These are phyloP conservation scores for Coniochaeta pulveracea DNA, from an alignment of 2,329 filamentous ascomycete species.

Conservation along the genomic window DNA sequence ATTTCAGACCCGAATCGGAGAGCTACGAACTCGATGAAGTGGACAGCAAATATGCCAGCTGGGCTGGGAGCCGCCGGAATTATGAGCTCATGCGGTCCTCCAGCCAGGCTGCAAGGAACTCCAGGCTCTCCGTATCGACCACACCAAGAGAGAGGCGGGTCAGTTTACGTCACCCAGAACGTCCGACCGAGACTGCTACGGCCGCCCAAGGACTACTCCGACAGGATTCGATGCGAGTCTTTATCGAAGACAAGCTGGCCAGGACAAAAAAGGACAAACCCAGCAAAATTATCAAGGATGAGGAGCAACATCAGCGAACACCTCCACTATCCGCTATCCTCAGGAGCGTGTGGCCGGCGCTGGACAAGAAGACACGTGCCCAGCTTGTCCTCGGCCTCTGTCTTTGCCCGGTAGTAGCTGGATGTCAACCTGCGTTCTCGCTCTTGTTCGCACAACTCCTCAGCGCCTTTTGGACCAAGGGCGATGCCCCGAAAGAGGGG, in stretches of 20 bases:
- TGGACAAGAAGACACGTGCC: conserved; percentile 38
- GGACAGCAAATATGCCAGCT: not conserved
- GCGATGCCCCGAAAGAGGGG: conserved; percentile 35
- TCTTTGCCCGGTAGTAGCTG: conserved; percentile 52
- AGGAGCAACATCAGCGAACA: conserved; percentile 2
- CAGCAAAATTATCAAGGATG: conserved; percentile 7
- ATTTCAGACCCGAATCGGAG: too few relatives aligned
- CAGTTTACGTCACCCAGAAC: conserved; percentile 1
- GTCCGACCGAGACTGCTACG: conserved; percentile 2
- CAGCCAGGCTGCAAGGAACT: conserved; percentile 9
- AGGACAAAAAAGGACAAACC: conserved; percentile 5
- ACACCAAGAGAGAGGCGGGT: not conserved
- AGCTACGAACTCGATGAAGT: conserved; percentile 13
- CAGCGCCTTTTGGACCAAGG: conserved; percentile 50
- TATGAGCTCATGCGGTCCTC: conserved; percentile 9
- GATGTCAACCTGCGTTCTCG: conserved; percentile 54
- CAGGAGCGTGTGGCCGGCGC: conserved; percentile 56
- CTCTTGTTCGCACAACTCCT: conserved; percentile 66
- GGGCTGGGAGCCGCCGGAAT: not conserved
- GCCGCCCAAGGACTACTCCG: conserved; percentile 4
- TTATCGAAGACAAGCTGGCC: conserved; percentile 13
- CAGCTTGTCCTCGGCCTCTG: conserved; percentile 49
- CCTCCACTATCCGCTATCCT: conserved; percentile 44
- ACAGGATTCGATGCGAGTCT: conserved; percentile 11
- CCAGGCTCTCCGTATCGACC: conserved; percentile 5